Base-by-base conservation (phyloP, 2,329 filamentous ascomycete genomes). In the Colletotrichum tofieldiae region DNA sequence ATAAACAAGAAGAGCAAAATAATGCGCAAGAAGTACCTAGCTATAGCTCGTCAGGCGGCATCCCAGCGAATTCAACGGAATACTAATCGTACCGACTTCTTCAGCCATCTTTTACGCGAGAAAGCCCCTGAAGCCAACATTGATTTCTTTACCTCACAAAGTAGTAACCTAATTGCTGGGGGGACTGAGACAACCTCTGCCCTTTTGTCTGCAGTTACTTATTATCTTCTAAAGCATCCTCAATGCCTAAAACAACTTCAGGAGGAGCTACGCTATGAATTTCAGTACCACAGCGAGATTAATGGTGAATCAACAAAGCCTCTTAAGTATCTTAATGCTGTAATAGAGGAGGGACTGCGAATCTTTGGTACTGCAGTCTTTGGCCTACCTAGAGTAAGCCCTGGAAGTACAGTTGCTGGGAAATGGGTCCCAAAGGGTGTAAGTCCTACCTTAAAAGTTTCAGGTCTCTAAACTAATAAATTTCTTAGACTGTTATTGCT, bases 341-440 rank as follows among this genome's bases (percentile, higher is more conserved):
- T 55, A 0, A 62, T 67, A 14, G 65, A 67, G 29, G 65, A 67
- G 29, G 65, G 56, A n/a, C 52, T 67, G 58, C 65, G 65, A 6
- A 39, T 67, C 7, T 67, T 67, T 55, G 20, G 47, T 32, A 43
- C 65, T 16, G 58, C 56, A 4, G 47, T 39, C 0, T 67, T 67
- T 9, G 65, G 65, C 18, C 29, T 67, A 8, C 65, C 65, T 0
- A 62, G 65, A 39, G 58, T 67, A 5, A 62, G 65, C 16, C 65
- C 65, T 5, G 65, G 65, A 1, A 49, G 47, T 11, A 32, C 37
- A 18, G 58, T 67, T 2, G 35, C n/a, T 7, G 56, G 65, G 12
- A 37, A 54, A n/a, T 67, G 65, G 65, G 55, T 67, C 16, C 65
- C 65, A 2, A 47, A 55, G 39, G 65, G 56, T 12, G 58, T 67